Percentiles rank a stretch among this genome's conserved stretches.
Conservation (phyloP, 2,329 filamentous ascomycete species). For the Grosmannia huntii region DNA sequence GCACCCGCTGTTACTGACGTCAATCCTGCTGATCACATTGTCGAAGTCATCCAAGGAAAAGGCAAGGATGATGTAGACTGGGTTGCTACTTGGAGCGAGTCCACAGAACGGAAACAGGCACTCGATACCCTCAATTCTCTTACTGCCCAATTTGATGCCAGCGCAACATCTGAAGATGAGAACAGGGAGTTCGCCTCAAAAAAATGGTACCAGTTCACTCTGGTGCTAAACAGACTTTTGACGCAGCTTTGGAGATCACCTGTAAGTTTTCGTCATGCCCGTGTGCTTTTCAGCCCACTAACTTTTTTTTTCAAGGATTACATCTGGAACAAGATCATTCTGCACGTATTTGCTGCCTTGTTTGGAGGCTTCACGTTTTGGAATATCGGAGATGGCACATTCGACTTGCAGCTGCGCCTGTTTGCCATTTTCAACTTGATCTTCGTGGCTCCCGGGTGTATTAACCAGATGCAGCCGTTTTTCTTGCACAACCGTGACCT, state of each 20-base stretch:
- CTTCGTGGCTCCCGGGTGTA: conserved; percentile 54
- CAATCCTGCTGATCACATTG: conserved; percentile 69
- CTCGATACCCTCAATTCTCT: conserved; percentile 38
- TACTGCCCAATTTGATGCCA: not conserved
- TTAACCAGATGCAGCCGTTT: conserved; percentile 57
- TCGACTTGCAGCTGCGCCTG: conserved; percentile 59
- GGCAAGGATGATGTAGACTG: conserved; percentile 21
- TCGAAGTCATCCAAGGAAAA: conserved; percentile 33
- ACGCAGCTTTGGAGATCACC: conserved; percentile 8
- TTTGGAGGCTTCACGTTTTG: conserved; percentile 48
- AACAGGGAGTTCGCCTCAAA: conserved; percentile 58
- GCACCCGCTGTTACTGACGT: conserved; percentile 46
- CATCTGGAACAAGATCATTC: conserved; percentile 52
- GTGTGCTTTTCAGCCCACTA: not conserved
- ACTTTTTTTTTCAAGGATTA: conserved; percentile 34
- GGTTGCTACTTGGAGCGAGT: conserved; percentile 23
- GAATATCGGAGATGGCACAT: conserved; percentile 40
- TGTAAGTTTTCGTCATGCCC: not conserved
- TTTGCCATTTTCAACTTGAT: conserved; percentile 59
- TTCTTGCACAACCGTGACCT: conserved; percentile 55
- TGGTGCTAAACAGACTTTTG: conserved; percentile 31
- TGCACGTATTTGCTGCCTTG: conserved; percentile 48
- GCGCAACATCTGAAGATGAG: conserved; percentile 9
- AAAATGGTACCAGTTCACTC: conserved; percentile 45
- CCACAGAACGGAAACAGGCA: conserved; percentile 39